Conservation (phyloP, 768 basidiomycete species). For the Lyophyllum atratum region DNA sequence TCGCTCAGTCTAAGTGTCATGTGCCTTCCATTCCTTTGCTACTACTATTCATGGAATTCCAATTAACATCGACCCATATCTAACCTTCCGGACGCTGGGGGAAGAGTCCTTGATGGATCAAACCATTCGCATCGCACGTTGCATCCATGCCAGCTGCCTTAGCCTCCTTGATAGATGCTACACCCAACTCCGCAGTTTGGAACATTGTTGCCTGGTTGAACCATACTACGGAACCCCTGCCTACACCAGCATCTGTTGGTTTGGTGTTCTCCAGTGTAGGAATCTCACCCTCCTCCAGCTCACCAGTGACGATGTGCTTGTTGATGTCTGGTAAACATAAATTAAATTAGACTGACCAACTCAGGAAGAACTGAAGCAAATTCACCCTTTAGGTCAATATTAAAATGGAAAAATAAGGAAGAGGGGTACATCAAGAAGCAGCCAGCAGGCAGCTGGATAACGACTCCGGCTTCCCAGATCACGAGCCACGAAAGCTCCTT, state of each 20-base stretch:
- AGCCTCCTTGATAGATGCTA: too few relatives aligned
- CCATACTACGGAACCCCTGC: constrained; percentile 22
- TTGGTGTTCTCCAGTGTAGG: constrained; percentile 19
- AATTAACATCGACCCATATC: too few relatives aligned
- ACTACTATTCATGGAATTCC: too few relatives aligned
- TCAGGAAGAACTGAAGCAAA: neutral
- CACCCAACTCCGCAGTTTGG: neutral
- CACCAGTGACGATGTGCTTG: too few relatives aligned
- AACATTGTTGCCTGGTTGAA: constrained; percentile 26
- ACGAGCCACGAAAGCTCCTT: constrained; percentile 28
- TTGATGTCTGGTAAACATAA: too few relatives aligned
- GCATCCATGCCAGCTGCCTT: too few relatives aligned
- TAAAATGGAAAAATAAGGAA: constrained; percentile 34
- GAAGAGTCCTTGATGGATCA: too few relatives aligned
- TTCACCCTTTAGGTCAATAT: constrained; percentile 29
- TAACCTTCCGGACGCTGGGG: too few relatives aligned
- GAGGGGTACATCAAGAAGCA: constrained; percentile 31
- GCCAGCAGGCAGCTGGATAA: constrained; percentile 37
- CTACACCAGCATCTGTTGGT: neutral
- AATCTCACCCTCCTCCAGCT: constrained; percentile 2
- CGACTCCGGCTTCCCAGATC: constrained; percentile 38
- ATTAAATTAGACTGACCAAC: too few relatives aligned
- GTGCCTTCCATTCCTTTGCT: too few relatives aligned
- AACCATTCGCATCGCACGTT: too few relatives aligned
- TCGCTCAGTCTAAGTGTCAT: too few relatives aligned